Base-by-base conservation (phyloP, 495 filamentous ascomycete genomes). In the Podospora tetraspora region DNA sequence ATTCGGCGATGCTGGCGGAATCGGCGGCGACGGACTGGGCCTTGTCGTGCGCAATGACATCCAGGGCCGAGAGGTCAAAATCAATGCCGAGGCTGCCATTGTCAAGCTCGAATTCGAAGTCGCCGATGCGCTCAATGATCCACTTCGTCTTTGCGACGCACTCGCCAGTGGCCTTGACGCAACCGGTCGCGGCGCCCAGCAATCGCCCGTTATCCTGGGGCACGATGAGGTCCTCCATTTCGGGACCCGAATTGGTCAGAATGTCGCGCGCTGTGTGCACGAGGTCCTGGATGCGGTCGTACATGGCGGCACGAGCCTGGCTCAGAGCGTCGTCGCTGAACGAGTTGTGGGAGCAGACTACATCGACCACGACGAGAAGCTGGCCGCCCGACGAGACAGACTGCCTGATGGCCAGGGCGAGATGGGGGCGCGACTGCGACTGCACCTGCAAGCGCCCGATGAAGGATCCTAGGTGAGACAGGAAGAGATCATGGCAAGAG, bases 401-500 rank as follows among this genome's bases (percentile, higher is more conserved):
- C 77, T 96, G 91, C 75, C 91, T 87, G 37, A 87, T 79, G 16
- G 83, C 78, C 21, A 88, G 74, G 34, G 92, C 86, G 23, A 98
- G 85, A 72, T 96, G 92, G 0, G 91, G 86, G 22, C 92, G 90
- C 21, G 93, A 94, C 66, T 94, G 90, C 9, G 92, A 93, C 74
- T 97, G 92, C 65, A 97, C 84, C 71, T 96, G 92, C 32, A 96
- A 82, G n/a, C 85, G 84, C 16, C 96, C 95, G 78, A 97, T 93
- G 74, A 97, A 97, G 11, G 91, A 93, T 56, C 91, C 93, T 59
- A 98, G 85, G 72, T 91, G 89, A 30, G 93, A 92, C 37, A 99
- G 84, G 76, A 97, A 96, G 16, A 84, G 83, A 79, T 99, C 94
- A 77, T 97, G 93, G 32, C 89, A 88, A 56, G 84, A 80, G 69